Evolutionary conservation across 2,329 filamentous ascomycete genomes (phyloP).

Genomic region (Aspergillus glaucus): DNA sequence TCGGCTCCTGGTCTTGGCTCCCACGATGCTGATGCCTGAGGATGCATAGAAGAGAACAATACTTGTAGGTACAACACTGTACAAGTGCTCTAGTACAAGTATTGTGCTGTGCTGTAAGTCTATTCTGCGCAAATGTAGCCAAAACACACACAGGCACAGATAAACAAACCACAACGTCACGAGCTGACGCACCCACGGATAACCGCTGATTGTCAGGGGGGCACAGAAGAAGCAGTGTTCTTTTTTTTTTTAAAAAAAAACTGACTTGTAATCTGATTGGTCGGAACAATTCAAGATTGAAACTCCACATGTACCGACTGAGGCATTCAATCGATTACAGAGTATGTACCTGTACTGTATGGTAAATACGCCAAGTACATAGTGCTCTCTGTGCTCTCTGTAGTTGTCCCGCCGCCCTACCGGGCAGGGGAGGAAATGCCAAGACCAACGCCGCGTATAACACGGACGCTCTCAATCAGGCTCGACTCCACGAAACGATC

Average conservation of each 20-base stretch:
- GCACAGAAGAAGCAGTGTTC: neutral
- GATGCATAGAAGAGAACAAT: too few relatives aligned
- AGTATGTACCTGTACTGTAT: neutral
- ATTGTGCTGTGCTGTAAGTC: too few relatives aligned
- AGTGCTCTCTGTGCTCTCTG: neutral
- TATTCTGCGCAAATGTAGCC: neutral
- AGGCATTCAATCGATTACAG: too few relatives aligned
- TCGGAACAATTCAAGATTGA: too few relatives aligned
- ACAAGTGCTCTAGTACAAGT: too few relatives aligned
- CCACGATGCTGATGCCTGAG: too few relatives aligned
- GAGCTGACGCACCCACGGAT: conserved; percentile 17
- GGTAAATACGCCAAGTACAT: neutral
- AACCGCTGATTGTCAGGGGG: conserved; percentile 20
- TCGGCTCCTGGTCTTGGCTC: too few relatives aligned
- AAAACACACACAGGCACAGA: neutral
- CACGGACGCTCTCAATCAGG: neutral
- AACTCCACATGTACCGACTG: too few relatives aligned
- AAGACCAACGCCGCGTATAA: conserved; percentile 11
- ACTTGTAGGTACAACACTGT: too few relatives aligned
- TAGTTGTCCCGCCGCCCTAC: neutral
- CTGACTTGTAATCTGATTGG: too few relatives aligned
- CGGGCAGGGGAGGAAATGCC: conserved; percentile 11
- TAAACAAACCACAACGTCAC: conserved; percentile 14
- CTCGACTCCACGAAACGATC: neutral
- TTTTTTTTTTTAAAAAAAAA: too few relatives aligned